Percentiles rank a stretch among this genome's conserved stretches.
Conservation (phyloP, 1,284 basidiomycete genomes). For the Apiotrichum mycotoxinovorans region DNA sequence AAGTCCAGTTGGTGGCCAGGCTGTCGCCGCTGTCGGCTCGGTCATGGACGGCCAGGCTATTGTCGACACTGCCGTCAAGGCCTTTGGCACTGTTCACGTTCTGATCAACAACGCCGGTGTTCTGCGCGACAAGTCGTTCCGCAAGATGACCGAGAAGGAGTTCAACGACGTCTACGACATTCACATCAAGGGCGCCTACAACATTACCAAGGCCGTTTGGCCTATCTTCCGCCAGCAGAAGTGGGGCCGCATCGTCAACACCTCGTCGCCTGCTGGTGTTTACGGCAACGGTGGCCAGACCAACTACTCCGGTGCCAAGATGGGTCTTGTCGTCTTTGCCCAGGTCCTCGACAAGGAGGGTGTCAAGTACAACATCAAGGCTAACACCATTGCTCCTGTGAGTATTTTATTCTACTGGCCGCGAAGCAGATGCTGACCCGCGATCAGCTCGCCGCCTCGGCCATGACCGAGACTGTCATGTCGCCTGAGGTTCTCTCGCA, state of each 20-base stretch:
- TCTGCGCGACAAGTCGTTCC: constrained; percentile 74
- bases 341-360: constrained; percentile 89
- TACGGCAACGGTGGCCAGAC: constrained; percentile 94
- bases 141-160: constrained; percentile 83
- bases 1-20: constrained; percentile 74
- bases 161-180: constrained; percentile 84
- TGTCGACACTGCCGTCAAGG: constrained; percentile 75
- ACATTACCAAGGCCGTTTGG: constrained; percentile 97
- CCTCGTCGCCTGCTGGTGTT: constrained; percentile 59
- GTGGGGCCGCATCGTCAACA: constrained; percentile 88
- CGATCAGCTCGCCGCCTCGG: constrained; percentile 81
- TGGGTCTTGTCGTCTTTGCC: constrained; percentile 84
- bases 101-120: constrained; percentile 98
- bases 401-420: constrained; percentile 58
- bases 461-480: constrained; percentile 93
- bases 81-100: constrained; percentile 77
- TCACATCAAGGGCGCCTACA: constrained; percentile 92
- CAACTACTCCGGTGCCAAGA: constrained; percentile 63
- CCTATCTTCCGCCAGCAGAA: constrained; percentile 92
- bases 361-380: constrained; percentile 87
- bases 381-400: constrained; percentile 85
- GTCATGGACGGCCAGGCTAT: constrained; percentile 84
- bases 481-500: constrained; percentile 91
- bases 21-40: constrained; percentile 80
- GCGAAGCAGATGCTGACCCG: no score